Percentiles rank a stretch among this genome's conserved stretches.
Evolutionary conservation across 1,284 basidiomycete species (phyloP).

Genomic region (Moesziomyces sp.): DNA sequence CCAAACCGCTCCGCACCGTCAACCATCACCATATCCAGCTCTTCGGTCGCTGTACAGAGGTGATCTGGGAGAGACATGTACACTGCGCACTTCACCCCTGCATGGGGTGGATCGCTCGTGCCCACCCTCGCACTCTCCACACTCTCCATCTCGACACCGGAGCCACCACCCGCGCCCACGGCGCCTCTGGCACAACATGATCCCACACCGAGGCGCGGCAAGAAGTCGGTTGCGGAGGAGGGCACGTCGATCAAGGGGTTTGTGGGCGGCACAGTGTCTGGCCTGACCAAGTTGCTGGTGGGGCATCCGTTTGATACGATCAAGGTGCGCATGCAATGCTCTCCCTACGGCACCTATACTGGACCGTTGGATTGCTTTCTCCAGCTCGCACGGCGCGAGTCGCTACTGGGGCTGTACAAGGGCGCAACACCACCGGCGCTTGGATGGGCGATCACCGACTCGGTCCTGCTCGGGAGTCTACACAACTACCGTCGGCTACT

Average conservation of each 20-base stretch:
- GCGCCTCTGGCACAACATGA: slow-evolving; percentile 8
- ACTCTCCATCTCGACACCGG: slow-evolving; percentile 2
- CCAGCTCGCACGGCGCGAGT: slow-evolving; percentile 75
- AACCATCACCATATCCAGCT: not conserved
- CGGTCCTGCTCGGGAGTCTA: slow-evolving; percentile 78
- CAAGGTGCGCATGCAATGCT: slow-evolving; percentile 80
- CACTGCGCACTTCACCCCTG: slow-evolving; percentile 18
- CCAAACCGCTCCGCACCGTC: not conserved
- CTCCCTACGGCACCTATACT: slow-evolving; percentile 76
- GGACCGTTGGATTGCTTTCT: slow-evolving; percentile 77
- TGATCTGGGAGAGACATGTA: slow-evolving; percentile 9
- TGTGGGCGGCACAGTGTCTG: slow-evolving; percentile 67
- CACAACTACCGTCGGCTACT: slow-evolving; percentile 59
- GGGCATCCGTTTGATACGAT: slow-evolving; percentile 75
- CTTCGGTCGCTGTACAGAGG: too few relatives aligned
- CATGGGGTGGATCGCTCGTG: slow-evolving; percentile 25
- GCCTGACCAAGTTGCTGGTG: slow-evolving; percentile 69
- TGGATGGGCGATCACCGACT: slow-evolving; percentile 81
- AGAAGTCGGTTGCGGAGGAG: slow-evolving; percentile 2
- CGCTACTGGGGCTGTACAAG: slow-evolving; percentile 67
- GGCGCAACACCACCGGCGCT: slow-evolving; percentile 76
- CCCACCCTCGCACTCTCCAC: slow-evolving; percentile 10
- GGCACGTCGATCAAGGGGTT: slow-evolving; percentile 65
- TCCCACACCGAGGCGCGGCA: not conserved
- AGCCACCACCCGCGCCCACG: slow-evolving; percentile 33